Base-by-base conservation (phyloP, 495 filamentous ascomycete species). In the Penicillium goetzii region DNA sequence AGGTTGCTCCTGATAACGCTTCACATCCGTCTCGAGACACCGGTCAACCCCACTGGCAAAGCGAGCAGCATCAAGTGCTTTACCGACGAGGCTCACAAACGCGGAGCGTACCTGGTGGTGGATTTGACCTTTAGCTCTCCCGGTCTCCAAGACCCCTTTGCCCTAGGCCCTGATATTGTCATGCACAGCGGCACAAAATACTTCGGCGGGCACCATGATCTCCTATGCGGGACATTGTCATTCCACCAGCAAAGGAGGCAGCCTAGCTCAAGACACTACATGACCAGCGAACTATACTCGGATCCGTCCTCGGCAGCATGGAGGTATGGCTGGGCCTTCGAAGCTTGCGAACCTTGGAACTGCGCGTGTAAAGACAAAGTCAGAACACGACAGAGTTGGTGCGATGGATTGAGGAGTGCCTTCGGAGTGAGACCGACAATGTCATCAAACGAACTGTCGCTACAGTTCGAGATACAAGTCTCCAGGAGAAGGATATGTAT, bases 91-190 rank as follows among this genome's bases (percentile, higher is more conserved):
- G 93, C 93, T 0, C 89, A 90, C 64, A 77, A 75, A 0, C 68
- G 79, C 0, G 92, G 92, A 8, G 90, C 89, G 7, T 82, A 78
- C 51, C 77, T 97, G 15, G 85, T 86, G 11, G 89, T 97, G 4
- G 93, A 97, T 76, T 84, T 89, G 0, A 97, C 93, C 0, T 96
- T 97, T 72, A 93, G 85, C 2, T 93, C 93, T n/a, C n/a, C 93
- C 92, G 86, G 86, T 40, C 80, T 97, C 56, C 88, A 90, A 74
- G 90, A 96, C 68, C 92, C 93, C 5, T 94, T 96, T 67, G 45
- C 63, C 40, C 86, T 78, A 68, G 92, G 92, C 59, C 90, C 87
- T 12, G 92, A 96, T 74, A 75, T 90, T 4, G 85, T 96, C 14
- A 88, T 96, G 88, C 93, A 97, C 74, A 85, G 6, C 28, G 28